Base-by-base conservation (phyloP, 768 basidiomycete species). In the Tubosaeta sp. region DNA sequence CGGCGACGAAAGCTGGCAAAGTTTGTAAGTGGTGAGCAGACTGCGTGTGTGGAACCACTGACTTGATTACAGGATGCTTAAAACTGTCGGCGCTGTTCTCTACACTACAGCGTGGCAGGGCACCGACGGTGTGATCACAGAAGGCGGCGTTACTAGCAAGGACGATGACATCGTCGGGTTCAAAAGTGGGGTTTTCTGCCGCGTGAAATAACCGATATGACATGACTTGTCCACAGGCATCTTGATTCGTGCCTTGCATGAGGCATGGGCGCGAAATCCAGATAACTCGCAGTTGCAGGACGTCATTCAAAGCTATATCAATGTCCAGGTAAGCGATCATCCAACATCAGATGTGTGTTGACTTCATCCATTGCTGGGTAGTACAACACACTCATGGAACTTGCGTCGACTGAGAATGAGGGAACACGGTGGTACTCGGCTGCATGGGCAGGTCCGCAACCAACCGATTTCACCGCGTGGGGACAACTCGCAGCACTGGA, bases 41-140 rank as follows among this genome's bases (percentile, higher is more conserved):
- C 26, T 11, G 14, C 9, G 10, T 12, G 29, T 16, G 11, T 17
- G 8, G 10, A n/a, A 37, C 33, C 12, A 25, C 37, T 57, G 56
- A 44, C 27, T 29, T 19, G 26, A 49, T 51, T 22, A 6, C 48
- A 77, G 73, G 51, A 66, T 72, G 72, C 49, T 71, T 9, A 63
- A 71, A 19, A 67, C 72, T 10, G 60, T 72, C 27, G 69, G 71
- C n/a, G 70, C 72, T 4, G 69, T 74, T 26, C 71, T 76, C 43
- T 77, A 80, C 62, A 70, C 70, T 7, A 56, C 69, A 0, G 65
- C 61, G 0, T 83, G 79, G 80, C 70, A 80, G 59, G 76, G 75
- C 10, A 56, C 59, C 16, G 69, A 81, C 53, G 79, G 79, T 1
- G 72, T 81, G 19, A 79, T 81, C 55, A 80, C 76, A 12, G 80